Conservation (phyloP, 1,284 basidiomycete genomes). For the Ustilago shanxiensis region DNA sequence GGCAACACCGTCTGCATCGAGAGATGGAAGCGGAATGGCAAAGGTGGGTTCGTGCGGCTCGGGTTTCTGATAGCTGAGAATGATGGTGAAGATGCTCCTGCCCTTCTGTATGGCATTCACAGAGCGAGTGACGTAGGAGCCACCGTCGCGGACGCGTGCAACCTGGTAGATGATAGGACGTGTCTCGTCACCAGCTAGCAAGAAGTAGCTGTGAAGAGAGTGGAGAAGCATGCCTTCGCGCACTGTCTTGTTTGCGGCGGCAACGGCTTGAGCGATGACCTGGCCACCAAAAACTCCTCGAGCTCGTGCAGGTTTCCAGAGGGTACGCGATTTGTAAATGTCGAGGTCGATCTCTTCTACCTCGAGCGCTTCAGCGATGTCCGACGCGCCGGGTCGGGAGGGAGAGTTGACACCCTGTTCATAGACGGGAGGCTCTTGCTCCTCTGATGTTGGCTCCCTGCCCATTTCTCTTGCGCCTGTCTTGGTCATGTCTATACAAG, state of each 20-base stretch:
- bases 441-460: constrained; percentile 53
- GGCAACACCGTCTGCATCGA: constrained; percentile 24
- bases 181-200: constrained; percentile 57
- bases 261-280: constrained; percentile 63
- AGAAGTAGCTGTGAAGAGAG: constrained; percentile 64
- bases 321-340: constrained; percentile 57
- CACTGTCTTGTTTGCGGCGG: constrained; percentile 60
- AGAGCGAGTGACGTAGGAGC: constrained; percentile 64
- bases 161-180: constrained; percentile 65
- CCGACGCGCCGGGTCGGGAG: constrained; percentile 20
- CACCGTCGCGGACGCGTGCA: constrained; percentile 62
- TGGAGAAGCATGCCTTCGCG: constrained; percentile 55
- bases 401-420: constrained; percentile 56
- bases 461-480: constrained; percentile 50
- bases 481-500: constrained; percentile 19
- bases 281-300: constrained; percentile 68
- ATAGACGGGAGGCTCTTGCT: constrained; percentile 53
- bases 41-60: constrained; percentile 63
- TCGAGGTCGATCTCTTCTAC: constrained; percentile 61
- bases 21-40: constrained; percentile 57
- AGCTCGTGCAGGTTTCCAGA: constrained; percentile 63
- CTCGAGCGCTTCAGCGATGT: constrained; percentile 57
- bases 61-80: constrained; percentile 64
- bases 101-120: constrained; percentile 63
- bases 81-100: constrained; percentile 59